Percentiles rank a stretch among this genome's conserved stretches.
phyloP scores from a whole-genome alignment of 2,329 filamentous ascomycete genomes.

The Pseudopyricularia javanii region DNA sequence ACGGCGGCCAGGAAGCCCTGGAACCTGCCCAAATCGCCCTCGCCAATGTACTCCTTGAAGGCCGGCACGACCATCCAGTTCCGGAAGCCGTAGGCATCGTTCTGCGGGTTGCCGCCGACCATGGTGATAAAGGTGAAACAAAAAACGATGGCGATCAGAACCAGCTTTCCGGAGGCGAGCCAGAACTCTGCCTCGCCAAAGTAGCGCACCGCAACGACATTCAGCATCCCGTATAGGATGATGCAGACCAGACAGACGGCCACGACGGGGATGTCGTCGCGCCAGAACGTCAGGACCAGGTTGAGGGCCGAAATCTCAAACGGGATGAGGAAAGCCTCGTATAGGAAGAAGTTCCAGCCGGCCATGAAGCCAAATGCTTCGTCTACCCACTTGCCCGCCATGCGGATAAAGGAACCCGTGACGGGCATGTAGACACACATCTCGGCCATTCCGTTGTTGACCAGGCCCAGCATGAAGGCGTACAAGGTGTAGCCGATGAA shows the following conservation, averaged over 20 bases:
- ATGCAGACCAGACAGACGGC: conserved; percentile 30
- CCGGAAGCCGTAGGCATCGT: conserved; percentile 20
- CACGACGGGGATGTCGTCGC: conserved; percentile 26
- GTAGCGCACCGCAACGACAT: conserved; percentile 25
- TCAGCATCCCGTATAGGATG: conserved; percentile 15
- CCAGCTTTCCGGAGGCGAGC: conserved; percentile 26
- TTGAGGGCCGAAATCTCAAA: conserved; percentile 27
- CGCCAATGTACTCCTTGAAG: conserved; percentile 38
- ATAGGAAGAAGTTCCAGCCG: conserved; percentile 30
- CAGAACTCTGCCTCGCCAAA: conserved; percentile 34
- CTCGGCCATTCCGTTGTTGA: conserved; percentile 55
- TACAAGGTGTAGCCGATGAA: conserved; percentile 48
- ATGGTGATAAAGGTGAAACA: conserved; percentile 29
- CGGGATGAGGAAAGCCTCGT: conserved; percentile 25
- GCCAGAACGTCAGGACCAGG: conserved; percentile 32
- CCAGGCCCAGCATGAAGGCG: conserved; percentile 39
- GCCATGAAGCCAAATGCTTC: conserved; percentile 49
- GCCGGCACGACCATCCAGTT: conserved; percentile 36
- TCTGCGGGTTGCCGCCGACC: conserved; percentile 27
- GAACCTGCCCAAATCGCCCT: conserved; percentile 43
- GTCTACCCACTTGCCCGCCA: conserved; percentile 54
- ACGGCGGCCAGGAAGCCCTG: conserved; percentile 52
- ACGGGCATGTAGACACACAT: conserved; percentile 53
- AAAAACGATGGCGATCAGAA: conserved; percentile 17
- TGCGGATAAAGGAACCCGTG: conserved; percentile 49